These are phyloP conservation scores for Sicyos baderoa DNA, from an alignment of 306 rosid genomes.

Conservation along the genomic window DNA sequence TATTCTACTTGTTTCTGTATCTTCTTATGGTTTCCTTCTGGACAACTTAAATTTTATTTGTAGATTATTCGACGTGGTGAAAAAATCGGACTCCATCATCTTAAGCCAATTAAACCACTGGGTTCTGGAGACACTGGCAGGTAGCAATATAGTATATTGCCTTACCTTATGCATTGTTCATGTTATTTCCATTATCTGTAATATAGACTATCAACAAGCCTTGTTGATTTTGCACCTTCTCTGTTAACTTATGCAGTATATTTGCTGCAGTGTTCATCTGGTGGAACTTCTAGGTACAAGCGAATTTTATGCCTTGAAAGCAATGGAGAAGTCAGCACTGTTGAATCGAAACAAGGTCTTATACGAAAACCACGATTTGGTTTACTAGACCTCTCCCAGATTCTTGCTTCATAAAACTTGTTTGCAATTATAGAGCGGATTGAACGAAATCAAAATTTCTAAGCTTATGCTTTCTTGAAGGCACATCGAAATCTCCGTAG, in stretches of 20 bases:
- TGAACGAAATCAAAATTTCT: background rate
- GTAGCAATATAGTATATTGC: slow-evolving; percentile 27
- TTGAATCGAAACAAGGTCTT: slow-evolving; percentile 86
- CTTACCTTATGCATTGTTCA: background rate
- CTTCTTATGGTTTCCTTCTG: slow-evolving; percentile 9
- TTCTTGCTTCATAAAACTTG: slow-evolving; percentile 7
- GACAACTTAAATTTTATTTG: background rate
- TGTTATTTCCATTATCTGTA: background rate
- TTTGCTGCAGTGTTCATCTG: slow-evolving; percentile 70
- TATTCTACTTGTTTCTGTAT: background rate
- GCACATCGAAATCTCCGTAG: background rate
- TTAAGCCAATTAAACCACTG: slow-evolving; percentile 77
- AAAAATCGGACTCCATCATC: slow-evolving; percentile 72
- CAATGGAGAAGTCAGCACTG: slow-evolving; percentile 87
- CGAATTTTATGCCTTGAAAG: slow-evolving; percentile 92
- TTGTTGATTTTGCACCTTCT: slow-evolving; percentile 7
- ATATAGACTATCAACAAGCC: background rate
- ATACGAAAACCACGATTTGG: slow-evolving; percentile 10
- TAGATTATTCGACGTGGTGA: slow-evolving; percentile 56
- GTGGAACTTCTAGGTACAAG: slow-evolving; percentile 81
- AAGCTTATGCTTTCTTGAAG: background rate
- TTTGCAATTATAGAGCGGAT: background rate
- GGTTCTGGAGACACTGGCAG: slow-evolving; percentile 99
- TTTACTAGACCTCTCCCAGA: background rate
- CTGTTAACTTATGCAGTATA: slow-evolving; percentile 16